Conservation (phyloP, 306 rosid species). For the Quercus agrifolia region DNA sequence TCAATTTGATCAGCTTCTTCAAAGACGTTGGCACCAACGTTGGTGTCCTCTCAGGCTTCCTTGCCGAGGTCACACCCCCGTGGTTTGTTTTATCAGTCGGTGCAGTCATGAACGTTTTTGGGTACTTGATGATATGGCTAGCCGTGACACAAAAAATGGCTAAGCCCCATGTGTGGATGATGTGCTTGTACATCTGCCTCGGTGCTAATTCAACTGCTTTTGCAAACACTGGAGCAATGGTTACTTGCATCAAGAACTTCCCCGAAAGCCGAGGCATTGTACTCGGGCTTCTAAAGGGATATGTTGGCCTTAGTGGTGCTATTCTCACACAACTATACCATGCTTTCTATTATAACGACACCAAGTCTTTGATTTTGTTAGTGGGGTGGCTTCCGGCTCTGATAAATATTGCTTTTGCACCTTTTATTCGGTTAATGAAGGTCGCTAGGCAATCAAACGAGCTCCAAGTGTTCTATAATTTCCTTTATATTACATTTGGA, state of each 20-base stretch:
- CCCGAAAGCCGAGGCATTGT: conserved; percentile 63
- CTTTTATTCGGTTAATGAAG: conserved; percentile 47
- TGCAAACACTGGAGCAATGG: conserved; percentile 69
- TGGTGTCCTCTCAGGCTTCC: conserved; percentile 31
- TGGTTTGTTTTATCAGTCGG: conserved; percentile 49
- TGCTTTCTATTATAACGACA: conserved; percentile 52
- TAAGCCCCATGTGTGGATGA: conserved; percentile 57
- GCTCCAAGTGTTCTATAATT: conserved; percentile 58
- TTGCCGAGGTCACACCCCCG: conserved; percentile 37
- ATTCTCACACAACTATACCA: conserved; percentile 62
- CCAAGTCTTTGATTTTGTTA: conserved; percentile 48
- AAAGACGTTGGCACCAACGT: conserved; percentile 37
- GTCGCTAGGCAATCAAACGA: conserved; percentile 40
- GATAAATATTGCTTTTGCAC: conserved; percentile 42
- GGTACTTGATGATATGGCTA: conserved; percentile 86
- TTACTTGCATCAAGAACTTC: conserved; percentile 77
- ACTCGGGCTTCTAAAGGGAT: conserved; percentile 60
- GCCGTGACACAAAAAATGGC: conserved; percentile 39
- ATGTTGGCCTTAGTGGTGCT: conserved; percentile 73
- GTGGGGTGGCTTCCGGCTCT: conserved; percentile 78
- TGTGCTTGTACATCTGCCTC: conserved; percentile 68
- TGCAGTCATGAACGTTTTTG: conserved; percentile 52
- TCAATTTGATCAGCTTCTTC: conserved; percentile 40
- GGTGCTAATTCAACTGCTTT: conserved; percentile 78
- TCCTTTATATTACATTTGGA: conserved; percentile 52